These are phyloP conservation scores for Asterochloris erici DNA, from an alignment of 139 green algal species.

Conservation along the genomic window DNA sequence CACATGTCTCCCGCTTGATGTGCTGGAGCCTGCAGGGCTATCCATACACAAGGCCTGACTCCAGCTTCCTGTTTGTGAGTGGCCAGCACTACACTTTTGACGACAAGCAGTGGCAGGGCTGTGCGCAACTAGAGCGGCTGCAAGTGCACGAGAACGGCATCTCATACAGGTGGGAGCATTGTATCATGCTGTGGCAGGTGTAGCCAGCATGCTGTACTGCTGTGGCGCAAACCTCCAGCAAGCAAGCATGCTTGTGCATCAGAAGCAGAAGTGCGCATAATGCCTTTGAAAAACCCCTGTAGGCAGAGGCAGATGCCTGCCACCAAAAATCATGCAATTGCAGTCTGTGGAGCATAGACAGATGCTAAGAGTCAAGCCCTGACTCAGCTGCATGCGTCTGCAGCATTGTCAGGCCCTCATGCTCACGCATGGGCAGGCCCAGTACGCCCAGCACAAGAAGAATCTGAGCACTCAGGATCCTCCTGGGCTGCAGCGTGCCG, in stretches of 20 bases:
- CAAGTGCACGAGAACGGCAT: no score
- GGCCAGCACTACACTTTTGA: slow-evolving; percentile 38
- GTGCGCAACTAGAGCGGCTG: background rate
- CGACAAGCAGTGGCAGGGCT: slow-evolving; percentile 29
- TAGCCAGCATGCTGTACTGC: no score
- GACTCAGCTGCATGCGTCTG: background rate
- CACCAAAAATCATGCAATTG: no score
- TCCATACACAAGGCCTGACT: slow-evolving; percentile 46
- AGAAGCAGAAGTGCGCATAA: no score
- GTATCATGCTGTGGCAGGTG: no score
- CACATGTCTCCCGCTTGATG: background rate
- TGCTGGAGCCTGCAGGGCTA: slow-evolving; percentile 30
- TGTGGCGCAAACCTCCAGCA: no score
- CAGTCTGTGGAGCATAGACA: no score
- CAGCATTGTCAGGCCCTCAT: background rate
- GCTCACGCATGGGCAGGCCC: background rate
- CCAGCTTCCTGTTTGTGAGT: slow-evolving; percentile 49
- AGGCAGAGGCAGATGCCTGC: no score
- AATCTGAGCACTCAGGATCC: background rate
- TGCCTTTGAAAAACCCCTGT: no score
- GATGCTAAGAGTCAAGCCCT: no score
- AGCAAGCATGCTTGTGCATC: no score
- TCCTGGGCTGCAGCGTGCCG: slow-evolving; percentile 2
- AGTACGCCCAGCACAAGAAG: background rate
- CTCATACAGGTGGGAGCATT: no score